Evolutionary conservation across 1,284 basidiomycete species (phyloP).

Genomic region (Ustilago sp.): DNA sequence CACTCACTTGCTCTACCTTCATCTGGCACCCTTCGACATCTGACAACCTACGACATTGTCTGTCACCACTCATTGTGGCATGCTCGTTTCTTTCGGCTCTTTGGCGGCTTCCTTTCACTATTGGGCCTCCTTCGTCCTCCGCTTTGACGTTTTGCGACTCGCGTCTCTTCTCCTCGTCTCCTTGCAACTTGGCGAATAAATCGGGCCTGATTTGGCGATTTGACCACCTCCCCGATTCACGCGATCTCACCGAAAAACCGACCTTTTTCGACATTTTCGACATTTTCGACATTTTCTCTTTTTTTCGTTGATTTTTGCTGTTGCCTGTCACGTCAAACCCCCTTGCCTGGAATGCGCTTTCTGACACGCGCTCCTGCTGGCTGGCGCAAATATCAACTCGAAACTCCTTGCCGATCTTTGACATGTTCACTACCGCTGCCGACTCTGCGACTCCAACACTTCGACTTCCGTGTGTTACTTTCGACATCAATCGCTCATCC

Average conservation of each 20-base stretch:
- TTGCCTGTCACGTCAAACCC: conserved; percentile 17
- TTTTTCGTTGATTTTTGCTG: background rate
- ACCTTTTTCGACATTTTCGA: background rate
- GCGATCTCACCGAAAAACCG: conserved; percentile 6
- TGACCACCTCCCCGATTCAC: background rate
- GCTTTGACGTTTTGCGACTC: conserved; percentile 10
- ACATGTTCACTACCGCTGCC: conserved; percentile 22
- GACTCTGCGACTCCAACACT: background rate
- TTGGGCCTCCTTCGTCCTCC: conserved; percentile 31
- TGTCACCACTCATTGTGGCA: background rate
- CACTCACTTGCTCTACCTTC: background rate
- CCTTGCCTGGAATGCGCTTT: conserved; percentile 41
- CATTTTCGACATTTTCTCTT: background rate
- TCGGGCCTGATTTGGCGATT: conserved; percentile 21
- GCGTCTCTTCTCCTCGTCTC: conserved; percentile 3
- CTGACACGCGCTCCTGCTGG: conserved; percentile 17
- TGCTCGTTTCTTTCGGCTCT: conserved; percentile 24
- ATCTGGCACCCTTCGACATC: background rate
- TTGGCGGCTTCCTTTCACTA: conserved; percentile 9
- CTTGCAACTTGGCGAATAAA: background rate
- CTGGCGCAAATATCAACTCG: conserved; percentile 1
- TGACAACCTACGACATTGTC: background rate
- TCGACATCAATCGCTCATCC: conserved; percentile 1
- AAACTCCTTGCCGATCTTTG: conserved; percentile 32
- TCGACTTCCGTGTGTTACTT: conserved; percentile 3